phyloP scores from a whole-genome alignment of 495 filamentous ascomycete genomes.

The Copromyces sp. region DNA sequence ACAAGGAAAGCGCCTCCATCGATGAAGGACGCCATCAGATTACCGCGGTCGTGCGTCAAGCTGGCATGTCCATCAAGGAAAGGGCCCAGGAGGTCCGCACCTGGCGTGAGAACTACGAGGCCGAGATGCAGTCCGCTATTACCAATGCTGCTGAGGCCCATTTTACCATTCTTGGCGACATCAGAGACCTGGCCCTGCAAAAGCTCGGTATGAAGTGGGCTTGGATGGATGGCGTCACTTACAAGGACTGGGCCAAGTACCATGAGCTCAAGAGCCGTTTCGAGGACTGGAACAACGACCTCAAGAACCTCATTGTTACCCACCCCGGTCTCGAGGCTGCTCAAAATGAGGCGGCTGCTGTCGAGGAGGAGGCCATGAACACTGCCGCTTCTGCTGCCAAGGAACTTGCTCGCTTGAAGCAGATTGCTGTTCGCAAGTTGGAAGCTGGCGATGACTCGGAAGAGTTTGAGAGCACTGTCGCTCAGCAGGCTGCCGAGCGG shows the following conservation, averaged over 20 bases:
- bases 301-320: conserved; percentile 57
- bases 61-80: conserved; percentile 66
- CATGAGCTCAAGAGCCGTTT: conserved; percentile 75
- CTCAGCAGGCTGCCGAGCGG: conserved; percentile 34
- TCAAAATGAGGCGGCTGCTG: conserved; percentile 52
- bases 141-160: conserved; percentile 69
- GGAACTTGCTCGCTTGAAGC: conserved; percentile 75
- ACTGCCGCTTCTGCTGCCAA: conserved; percentile 71
- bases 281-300: conserved; percentile 73
- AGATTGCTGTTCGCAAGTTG: conserved; percentile 79
- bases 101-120: conserved; percentile 67
- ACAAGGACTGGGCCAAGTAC: conserved; percentile 93
- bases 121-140: conserved; percentile 57
- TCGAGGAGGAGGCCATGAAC: conserved; percentile 69
- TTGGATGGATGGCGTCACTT: conserved; percentile 88
- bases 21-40: conserved; percentile 56
- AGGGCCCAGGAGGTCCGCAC: conserved; percentile 70
- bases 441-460: conserved; percentile 62
- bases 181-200: conserved; percentile 80
- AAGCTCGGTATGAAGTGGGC: conserved; percentile 98
- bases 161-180: conserved; percentile 69
- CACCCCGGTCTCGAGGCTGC: conserved; percentile 67
- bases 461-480: conserved; percentile 51
- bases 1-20: conserved; percentile 30
- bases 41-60: conserved; percentile 51